These are phyloP conservation scores for Tetragonia tetragonoides DNA, from an alignment of 148 eudicot genomes.

Conservation along the genomic window DNA sequence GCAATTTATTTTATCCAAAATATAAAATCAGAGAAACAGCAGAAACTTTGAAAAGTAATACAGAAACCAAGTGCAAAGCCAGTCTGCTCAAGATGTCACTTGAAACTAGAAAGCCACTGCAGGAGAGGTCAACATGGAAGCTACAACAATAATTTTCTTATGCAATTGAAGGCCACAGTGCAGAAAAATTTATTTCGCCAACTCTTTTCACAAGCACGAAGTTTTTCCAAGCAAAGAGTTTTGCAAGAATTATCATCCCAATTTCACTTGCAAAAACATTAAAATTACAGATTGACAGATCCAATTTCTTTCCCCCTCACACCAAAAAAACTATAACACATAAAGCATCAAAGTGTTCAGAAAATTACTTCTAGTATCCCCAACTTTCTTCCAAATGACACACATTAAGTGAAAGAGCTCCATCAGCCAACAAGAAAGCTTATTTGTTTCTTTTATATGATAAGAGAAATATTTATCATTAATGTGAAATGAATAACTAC, in stretches of 20 bases:
- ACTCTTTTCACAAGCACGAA: background rate
- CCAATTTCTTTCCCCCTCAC: background rate
- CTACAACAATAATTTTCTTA: background rate
- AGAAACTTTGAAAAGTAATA: background rate
- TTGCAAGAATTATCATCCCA: background rate
- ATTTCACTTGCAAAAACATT: background rate
- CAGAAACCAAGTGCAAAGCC: background rate
- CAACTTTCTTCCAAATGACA: background rate
- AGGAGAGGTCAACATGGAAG: background rate
- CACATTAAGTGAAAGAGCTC: background rate
- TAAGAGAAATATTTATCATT: no score
- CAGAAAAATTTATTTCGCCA: background rate
- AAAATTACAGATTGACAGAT: background rate
- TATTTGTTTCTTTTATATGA: no score
- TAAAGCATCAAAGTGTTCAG: background rate
- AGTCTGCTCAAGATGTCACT: background rate
- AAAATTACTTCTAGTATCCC: no score
- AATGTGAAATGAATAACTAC: no score
- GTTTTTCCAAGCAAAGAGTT: no score
- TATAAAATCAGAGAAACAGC: background rate
- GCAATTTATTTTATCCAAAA: background rate
- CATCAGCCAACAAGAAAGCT: background rate
- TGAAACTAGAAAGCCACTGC: background rate
- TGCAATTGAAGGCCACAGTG: background rate
- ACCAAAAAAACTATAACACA: background rate